Evolutionary conservation across 768 basidiomycete genomes (phyloP).

Genomic region (Clavulina sp.): DNA sequence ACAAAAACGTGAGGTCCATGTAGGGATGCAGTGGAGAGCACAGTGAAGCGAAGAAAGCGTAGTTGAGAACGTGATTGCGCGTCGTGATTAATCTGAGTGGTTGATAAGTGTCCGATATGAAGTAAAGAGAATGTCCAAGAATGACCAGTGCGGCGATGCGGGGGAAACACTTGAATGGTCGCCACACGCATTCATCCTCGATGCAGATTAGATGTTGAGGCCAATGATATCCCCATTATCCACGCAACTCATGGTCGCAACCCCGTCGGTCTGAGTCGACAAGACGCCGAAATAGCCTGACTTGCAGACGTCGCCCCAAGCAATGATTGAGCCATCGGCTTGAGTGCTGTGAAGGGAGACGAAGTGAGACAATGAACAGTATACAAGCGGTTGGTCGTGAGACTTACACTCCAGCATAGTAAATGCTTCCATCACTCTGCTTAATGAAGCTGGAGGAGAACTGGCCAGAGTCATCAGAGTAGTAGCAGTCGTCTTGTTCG

Average conservation of each 20-base stretch:
- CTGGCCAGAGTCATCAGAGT: background rate
- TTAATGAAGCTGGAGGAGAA: slow-evolving; percentile 1
- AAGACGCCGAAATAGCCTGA: background rate
- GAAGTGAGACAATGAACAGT: too few relatives aligned
- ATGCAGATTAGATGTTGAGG: background rate
- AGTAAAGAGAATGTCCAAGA: too few relatives aligned
- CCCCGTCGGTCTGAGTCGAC: slow-evolving; percentile 43
- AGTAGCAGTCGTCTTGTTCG: background rate
- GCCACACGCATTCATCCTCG: background rate
- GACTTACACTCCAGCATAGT: slow-evolving; percentile 1
- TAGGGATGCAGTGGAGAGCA: too few relatives aligned
- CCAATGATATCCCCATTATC: background rate
- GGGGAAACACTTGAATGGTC: too few relatives aligned
- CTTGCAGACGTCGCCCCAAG: background rate
- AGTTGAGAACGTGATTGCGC: too few relatives aligned
- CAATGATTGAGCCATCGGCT: background rate
- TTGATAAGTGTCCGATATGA: too few relatives aligned
- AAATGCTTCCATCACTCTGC: background rate
- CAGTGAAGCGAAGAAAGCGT: too few relatives aligned
- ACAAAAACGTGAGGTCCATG: too few relatives aligned
- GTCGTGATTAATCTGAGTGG: too few relatives aligned
- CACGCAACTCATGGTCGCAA: background rate
- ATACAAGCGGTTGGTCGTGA: too few relatives aligned
- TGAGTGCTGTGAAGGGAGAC: background rate
- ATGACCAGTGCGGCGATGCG: too few relatives aligned